Evolutionary conservation across 2,329 filamentous ascomycete genomes (phyloP).

Genomic region (Talaromyces atroroseus): DNA sequence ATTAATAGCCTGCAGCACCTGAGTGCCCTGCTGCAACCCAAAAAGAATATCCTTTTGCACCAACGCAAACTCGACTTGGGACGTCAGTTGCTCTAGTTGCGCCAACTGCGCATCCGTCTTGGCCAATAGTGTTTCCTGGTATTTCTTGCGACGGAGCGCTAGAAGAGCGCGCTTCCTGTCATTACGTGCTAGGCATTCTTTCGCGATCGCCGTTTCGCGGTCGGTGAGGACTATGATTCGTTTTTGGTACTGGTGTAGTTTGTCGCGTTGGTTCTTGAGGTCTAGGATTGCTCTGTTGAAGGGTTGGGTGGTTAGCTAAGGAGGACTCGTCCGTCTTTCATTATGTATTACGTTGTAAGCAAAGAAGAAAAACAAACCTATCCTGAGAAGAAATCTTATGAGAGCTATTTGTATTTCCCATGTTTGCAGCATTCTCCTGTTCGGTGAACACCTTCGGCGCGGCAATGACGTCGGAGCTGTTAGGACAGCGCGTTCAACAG

Average conservation of each 20-base stretch:
- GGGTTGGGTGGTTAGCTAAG: not conserved
- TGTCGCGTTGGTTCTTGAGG: constrained; percentile 95
- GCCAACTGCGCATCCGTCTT: constrained; percentile 94
- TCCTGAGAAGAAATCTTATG: constrained; percentile 74
- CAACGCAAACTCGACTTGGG: constrained; percentile 87
- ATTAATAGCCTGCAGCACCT: constrained; percentile 84
- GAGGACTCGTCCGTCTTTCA: not conserved
- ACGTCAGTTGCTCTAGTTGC: constrained; percentile 82
- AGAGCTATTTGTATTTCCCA: constrained; percentile 61
- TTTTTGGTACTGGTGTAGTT: constrained; percentile 91
- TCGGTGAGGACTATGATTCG: constrained; percentile 80
- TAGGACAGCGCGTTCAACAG: not conserved
- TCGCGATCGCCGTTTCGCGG: constrained; percentile 80
- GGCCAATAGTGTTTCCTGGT: constrained; percentile 80
- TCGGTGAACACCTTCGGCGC: not conserved
- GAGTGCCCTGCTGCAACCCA: constrained; percentile 85
- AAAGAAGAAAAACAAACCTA: constrained; percentile 54
- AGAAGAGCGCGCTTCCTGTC: constrained; percentile 79
- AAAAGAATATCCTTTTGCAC: constrained; percentile 96
- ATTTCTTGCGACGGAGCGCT: constrained; percentile 90
- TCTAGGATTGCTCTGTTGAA: constrained; percentile 79
- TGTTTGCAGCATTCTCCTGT: constrained; percentile 29
- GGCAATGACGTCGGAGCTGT: not conserved
- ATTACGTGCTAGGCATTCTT: constrained; percentile 70
- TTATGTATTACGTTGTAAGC: not conserved